Conservation (phyloP, 352 stramenopile species). For the Pseudoperonospora humuli region DNA sequence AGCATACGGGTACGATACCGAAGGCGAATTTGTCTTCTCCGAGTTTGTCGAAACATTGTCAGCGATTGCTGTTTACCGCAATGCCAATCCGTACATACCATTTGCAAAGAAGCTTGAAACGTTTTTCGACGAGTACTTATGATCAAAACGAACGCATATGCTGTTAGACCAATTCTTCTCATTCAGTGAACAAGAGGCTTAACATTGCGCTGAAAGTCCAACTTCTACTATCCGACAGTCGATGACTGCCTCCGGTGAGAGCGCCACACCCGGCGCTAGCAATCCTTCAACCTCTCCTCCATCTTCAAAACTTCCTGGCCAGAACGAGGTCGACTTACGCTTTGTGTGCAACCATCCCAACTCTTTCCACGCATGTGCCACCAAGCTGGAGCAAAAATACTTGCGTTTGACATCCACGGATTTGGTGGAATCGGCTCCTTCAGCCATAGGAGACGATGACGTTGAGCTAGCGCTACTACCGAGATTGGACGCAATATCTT, state of each 20-base stretch:
- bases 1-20: slow-evolving; percentile 38
- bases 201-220: slow-evolving; percentile 37
- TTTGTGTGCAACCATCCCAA: slow-evolving; percentile 67
- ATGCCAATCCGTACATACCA: slow-evolving; percentile 70
- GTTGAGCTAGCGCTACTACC: slow-evolving; percentile 20
- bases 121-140: slow-evolving; percentile 75
- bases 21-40: slow-evolving; percentile 73
- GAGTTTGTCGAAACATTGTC: slow-evolving; percentile 71
- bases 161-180: slow-evolving; percentile 1
- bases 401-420: slow-evolving; percentile 40
- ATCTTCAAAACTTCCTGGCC: slow-evolving; percentile 79
- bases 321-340: slow-evolving; percentile 69
- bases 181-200: background rate
- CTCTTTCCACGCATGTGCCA: slow-evolving; percentile 69
- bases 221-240: slow-evolving; percentile 83
- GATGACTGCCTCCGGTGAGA: slow-evolving; percentile 57
- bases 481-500: slow-evolving; percentile 7
- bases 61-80: slow-evolving; percentile 64
- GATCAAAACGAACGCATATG: background rate
- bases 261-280: slow-evolving; percentile 31
- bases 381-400: slow-evolving; percentile 83
- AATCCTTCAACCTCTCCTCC: slow-evolving; percentile 60
- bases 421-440: slow-evolving; percentile 2
- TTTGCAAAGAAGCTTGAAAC: slow-evolving; percentile 69
- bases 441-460: slow-evolving; percentile 7